Evolutionary conservation across 371 early-diverging fungal genomes (phyloP).

Genomic region (Mucor sp.): DNA sequence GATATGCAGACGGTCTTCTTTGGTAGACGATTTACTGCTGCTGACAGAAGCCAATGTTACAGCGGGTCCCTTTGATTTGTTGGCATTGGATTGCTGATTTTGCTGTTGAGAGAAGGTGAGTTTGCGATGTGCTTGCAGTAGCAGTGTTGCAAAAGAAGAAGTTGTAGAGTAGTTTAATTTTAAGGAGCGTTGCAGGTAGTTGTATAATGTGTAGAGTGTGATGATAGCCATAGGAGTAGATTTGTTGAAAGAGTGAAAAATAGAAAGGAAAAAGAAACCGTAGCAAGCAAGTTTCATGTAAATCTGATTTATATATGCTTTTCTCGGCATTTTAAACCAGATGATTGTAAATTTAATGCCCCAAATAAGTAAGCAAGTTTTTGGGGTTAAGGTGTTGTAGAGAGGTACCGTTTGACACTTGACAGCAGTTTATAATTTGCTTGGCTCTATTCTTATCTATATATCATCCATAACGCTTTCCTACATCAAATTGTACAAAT

Average conservation of each 20-base stretch:
- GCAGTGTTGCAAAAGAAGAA: conserved; percentile 11
- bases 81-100: not conserved
- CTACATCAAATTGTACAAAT: no score
- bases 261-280: not conserved
- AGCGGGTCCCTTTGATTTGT: not conserved
- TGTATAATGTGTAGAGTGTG: conserved; percentile 14
- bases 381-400: conserved; percentile 4
- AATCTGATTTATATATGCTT: not conserved
- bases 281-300: not conserved
- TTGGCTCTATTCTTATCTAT: not conserved
- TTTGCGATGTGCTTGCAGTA: conserved; percentile 18
- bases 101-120: conserved; percentile 3
- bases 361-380: conserved; percentile 3
- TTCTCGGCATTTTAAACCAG: conserved; percentile 3
- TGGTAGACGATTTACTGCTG: not conserved
- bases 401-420: not conserved
- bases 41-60: not conserved
- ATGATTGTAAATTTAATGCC: not conserved
- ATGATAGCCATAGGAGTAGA: conserved; percentile 13
- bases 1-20: conserved; percentile 7
- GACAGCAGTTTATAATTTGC: not conserved
- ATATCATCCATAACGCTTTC: no score
- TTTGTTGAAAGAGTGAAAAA: not conserved
- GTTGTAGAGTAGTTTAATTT: conserved; percentile 6
- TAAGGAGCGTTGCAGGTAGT: conserved; percentile 20